Base-by-base conservation (phyloP, 225 moss, liverwort and hornwort genomes). In the Polytrichum formosum region DNA sequence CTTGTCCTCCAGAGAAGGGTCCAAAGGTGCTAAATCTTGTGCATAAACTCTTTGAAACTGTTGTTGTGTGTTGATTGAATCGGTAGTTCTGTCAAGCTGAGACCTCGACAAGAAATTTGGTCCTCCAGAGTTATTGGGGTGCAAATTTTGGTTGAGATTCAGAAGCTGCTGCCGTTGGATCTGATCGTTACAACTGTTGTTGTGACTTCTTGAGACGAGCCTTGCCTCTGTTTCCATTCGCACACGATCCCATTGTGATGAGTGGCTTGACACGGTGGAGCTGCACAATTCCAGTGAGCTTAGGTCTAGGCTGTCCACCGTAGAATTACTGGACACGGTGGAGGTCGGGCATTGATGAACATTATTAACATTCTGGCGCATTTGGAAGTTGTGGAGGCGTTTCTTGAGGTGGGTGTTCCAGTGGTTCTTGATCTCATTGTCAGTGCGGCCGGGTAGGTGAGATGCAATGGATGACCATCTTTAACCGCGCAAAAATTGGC, bases 381-480 rank as follows among this genome's bases (percentile, higher is more conserved):
- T 91, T 84, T 54, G 87, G 90, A 88, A 87, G 80, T 65, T 90
- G 95, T 8, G 88, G 28, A 96, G 64, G 1, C 93, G 88, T 70
- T 96, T 96, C 82, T 90, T 96, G 63, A 96, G 56, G 61, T 93
- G 96, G 21, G 96, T 96, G 82, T 96, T 96, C 96, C 96, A 96
- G 82, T 93, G 93, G 74, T 96, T 96, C 66, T 96, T 96, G 4
- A 96, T 96, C 73, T 96, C 96, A 37, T 96, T 96, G 81, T 96
- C 96, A 2, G 96, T 96, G 30, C 96, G 90, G 18, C 87, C 87
- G 0, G 96, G 84, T 18, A 96, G 55, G 33, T 93, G 93, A 33
- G 87, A 83, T 2, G 96, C 96, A 61, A 96, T 96, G 33, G 91
- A 93, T 0, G 93, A 91, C 96, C 96, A 96, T 63, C 91, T 93